Percentiles rank a stretch among this genome's conserved stretches.
Conservation (phyloP, 257 asterid species). For the Solanum boliviense region DNA sequence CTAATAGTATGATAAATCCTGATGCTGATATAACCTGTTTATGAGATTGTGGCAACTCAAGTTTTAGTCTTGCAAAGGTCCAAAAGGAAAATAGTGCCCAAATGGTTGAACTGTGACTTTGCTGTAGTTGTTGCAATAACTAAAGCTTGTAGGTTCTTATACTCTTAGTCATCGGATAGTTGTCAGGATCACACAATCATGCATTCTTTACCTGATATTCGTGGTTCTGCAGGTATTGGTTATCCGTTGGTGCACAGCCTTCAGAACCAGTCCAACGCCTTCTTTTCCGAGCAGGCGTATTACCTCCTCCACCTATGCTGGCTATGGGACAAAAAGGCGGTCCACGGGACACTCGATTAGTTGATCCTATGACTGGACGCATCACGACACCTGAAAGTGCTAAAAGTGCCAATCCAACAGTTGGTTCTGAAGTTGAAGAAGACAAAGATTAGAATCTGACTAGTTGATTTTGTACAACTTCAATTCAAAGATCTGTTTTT, state of each 20-base stretch:
- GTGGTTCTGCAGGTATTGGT: constrained; percentile 61
- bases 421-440: constrained; percentile 20
- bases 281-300: constrained; percentile 74
- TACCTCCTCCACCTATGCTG: constrained; percentile 88
- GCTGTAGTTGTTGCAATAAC: not conserved
- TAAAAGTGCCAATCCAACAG: not conserved
- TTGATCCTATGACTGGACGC: constrained; percentile 83
- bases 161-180: not conserved
- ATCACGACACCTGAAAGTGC: constrained; percentile 22
- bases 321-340: constrained; percentile 97
- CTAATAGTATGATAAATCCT: not conserved
- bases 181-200: not conserved
- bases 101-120: not conserved
- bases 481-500: not conserved
- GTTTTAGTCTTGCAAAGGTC: not conserved
- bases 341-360: constrained; percentile 59
- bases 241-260: constrained; percentile 95
- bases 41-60: not conserved
- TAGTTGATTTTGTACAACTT: not conserved
- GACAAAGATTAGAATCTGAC: not conserved
- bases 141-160: not conserved
- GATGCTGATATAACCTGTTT: not conserved
- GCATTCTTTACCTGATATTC: not conserved
- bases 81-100: not conserved
- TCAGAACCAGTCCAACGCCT: constrained; percentile 85